Conservation (phyloP, 2,329 filamentous ascomycete genomes). For the Xylaria sp. region DNA sequence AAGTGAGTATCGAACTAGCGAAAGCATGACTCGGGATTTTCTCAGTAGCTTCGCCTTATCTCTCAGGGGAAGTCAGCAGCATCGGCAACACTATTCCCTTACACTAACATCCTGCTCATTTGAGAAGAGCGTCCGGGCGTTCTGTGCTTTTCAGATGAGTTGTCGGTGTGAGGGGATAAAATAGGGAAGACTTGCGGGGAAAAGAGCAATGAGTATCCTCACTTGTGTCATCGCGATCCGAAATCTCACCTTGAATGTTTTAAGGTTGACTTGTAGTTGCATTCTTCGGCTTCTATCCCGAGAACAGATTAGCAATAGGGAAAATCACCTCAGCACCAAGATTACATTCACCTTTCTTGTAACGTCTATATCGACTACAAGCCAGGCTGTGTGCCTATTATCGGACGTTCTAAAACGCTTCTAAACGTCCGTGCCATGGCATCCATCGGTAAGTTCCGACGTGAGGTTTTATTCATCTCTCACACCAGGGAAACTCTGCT, state of each 20-base stretch:
- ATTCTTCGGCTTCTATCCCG: not conserved
- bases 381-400: not conserved
- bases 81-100: not conserved
- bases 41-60: not conserved
- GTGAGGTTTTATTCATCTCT: not conserved
- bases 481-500: not conserved
- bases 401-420: not conserved
- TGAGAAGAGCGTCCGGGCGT: not conserved
- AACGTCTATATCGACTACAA: not conserved
- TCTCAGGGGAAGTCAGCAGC: not conserved
- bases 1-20: not conserved
- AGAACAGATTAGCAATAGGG: too few species aligned
- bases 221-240: conserved; percentile 9
- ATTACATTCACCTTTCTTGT: too few species aligned
- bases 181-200: not conserved
- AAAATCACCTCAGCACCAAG: too few species aligned
- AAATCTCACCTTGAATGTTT: conserved; percentile 6
- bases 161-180: not conserved
- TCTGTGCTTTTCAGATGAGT: conserved; percentile 10
- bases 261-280: not conserved
- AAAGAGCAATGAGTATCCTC: not conserved
- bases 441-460: not conserved
- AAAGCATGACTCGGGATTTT: conserved; percentile 3
- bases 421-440: not conserved
- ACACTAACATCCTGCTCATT: not conserved